These are phyloP conservation scores for Meredithiella fracta DNA, from an alignment of 2,329 filamentous ascomycete species.

Conservation along the genomic window DNA sequence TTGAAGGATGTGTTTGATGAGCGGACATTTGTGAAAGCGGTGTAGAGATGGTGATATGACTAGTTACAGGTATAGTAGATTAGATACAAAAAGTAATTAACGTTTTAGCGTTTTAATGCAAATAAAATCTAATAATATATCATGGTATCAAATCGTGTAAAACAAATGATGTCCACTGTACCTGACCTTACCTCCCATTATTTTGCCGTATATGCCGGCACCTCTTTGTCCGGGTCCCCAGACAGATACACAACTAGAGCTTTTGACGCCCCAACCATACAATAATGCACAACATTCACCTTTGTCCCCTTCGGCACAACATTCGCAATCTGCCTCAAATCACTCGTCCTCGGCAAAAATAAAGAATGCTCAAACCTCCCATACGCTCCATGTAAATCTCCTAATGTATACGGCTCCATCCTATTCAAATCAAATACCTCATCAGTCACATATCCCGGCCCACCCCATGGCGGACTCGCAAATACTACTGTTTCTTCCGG, in stretches of 20 bases:
- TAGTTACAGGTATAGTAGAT: background rate
- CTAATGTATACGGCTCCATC: slow-evolving; percentile 77
- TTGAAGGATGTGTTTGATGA: slow-evolving; percentile 69
- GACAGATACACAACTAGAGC: slow-evolving; percentile 51
- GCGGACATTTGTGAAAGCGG: slow-evolving; percentile 45
- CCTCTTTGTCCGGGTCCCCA: background rate
- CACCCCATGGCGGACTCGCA: slow-evolving; percentile 45
- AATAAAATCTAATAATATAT: background rate
- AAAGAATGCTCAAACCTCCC: slow-evolving; percentile 46
- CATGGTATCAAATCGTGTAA: background rate
- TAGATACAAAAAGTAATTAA: background rate
- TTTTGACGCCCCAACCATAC: slow-evolving; percentile 79
- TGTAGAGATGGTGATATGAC: slow-evolving; percentile 23
- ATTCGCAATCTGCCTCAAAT: slow-evolving; percentile 60
- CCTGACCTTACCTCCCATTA: background rate
- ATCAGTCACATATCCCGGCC: slow-evolving; percentile 37
- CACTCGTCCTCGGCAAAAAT: slow-evolving; percentile 72
- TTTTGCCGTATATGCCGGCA: background rate
- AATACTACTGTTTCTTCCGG: slow-evolving; percentile 31
- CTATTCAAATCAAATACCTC: slow-evolving; percentile 65
- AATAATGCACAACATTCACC: slow-evolving; percentile 75
- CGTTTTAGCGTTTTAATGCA: background rate
- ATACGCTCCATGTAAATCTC: slow-evolving; percentile 46
- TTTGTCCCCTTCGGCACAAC: slow-evolving; percentile 27
- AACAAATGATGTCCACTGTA: background rate